Percentiles rank a stretch among this genome's conserved stretches.
Evolutionary conservation across 495 filamentous ascomycete species (phyloP).

Genomic region (Aspergillus leporis): DNA sequence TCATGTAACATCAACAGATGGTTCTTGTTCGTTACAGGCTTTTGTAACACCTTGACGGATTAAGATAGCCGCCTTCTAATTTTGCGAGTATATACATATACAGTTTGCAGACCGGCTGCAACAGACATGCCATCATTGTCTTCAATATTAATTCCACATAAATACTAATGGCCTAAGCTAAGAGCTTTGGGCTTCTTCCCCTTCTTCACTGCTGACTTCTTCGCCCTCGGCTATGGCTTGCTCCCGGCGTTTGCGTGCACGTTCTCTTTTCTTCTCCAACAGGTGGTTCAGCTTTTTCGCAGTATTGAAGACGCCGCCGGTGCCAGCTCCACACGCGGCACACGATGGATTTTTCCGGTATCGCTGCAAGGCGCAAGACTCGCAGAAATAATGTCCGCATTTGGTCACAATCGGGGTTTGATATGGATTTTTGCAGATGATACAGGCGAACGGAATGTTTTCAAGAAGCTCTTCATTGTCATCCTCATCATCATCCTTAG

Average conservation of each 20-base stretch:
- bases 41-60: too few species aligned
- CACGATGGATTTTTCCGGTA: conserved; percentile 83
- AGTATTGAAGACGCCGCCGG: conserved; percentile 85
- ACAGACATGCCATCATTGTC: background rate
- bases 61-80: too few species aligned
- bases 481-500: conserved; percentile 54
- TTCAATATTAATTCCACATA: background rate
- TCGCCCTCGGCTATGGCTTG: conserved; percentile 72
- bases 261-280: conserved; percentile 79
- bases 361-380: conserved; percentile 78
- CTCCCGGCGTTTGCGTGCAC: conserved; percentile 64
- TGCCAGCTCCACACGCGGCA: conserved; percentile 80
- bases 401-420: conserved; percentile 81
- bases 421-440: conserved; percentile 84
- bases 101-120: conserved; percentile 27
- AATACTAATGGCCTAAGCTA: background rate
- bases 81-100: conserved; percentile 3
- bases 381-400: conserved; percentile 96
- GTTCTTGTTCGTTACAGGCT: too few species aligned
- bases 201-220: conserved; percentile 66
- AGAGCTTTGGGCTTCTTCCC: conserved; percentile 31
- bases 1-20: too few species aligned
- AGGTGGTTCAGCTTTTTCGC: conserved; percentile 81
- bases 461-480: conserved; percentile 78
- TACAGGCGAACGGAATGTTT: conserved; percentile 92